Percentiles rank a stretch among this genome's conserved stretches.
These are phyloP conservation scores for Sporisorium scitamineum DNA, from an alignment of 1,284 basidiomycete genomes.

Conservation along the genomic window DNA sequence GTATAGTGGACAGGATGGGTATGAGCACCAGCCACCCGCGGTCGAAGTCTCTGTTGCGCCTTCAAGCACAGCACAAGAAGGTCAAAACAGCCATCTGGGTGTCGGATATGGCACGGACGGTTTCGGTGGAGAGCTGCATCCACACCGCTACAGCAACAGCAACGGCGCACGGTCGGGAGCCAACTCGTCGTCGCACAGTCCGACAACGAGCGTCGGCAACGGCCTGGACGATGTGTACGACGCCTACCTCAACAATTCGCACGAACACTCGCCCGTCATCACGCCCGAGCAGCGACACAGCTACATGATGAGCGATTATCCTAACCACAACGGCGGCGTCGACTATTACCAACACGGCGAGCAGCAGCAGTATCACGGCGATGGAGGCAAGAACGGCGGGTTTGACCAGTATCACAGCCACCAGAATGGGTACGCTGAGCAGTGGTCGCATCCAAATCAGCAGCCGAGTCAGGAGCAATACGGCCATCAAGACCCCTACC, in stretches of 20 bases:
- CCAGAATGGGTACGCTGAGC: constrained; percentile 14
- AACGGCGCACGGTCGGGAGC: constrained; percentile 21
- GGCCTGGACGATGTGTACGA: constrained; percentile 51
- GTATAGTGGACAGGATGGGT: constrained; percentile 17
- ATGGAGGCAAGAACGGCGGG: constrained; percentile 3
- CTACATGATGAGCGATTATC: constrained; percentile 51
- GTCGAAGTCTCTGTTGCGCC: constrained; percentile 24
- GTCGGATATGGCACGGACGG: constrained; percentile 42
- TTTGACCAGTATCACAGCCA: constrained; percentile 9
- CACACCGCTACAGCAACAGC: constrained; percentile 29
- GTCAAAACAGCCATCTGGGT: constrained; percentile 13
- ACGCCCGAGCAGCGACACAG: constrained; percentile 42
- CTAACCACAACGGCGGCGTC: neutral
- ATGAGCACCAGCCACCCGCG: constrained; percentile 9
- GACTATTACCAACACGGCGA: constrained; percentile 3
- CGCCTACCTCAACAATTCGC: constrained; percentile 41
- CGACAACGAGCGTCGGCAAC: constrained; percentile 14
- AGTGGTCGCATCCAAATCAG: constrained; percentile 14
- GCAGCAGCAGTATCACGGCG: constrained; percentile 13
- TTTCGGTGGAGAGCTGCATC: constrained; percentile 39
- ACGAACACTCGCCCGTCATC: constrained; percentile 27
- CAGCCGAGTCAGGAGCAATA: constrained; percentile 6
- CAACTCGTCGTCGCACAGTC: constrained; percentile 28
- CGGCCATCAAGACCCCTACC: constrained; percentile 16
- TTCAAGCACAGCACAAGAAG: constrained; percentile 13